A percentile compares a stretch with the other conserved stretches of the same genome.
phyloP scores from a whole-genome alignment of 345 rosid genomes.

The Eucalyptus rudis region DNA sequence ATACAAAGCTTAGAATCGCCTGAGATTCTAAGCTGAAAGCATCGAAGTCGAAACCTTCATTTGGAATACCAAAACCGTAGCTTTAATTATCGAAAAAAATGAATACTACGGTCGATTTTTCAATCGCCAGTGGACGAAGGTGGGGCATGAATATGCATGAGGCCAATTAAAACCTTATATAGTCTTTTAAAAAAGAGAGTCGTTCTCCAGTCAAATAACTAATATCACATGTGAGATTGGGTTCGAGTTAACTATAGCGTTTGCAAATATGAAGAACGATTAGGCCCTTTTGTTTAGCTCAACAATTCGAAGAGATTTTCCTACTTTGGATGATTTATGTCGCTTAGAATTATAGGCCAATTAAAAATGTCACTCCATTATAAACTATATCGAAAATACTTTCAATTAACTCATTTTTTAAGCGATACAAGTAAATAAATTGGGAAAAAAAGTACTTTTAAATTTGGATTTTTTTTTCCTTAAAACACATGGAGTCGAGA shows the following conservation, averaged over 20 bases:
- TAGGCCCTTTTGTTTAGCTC: neutral
- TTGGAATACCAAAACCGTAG: neutral
- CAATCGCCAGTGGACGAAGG: neutral
- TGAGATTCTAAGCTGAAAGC: neutral
- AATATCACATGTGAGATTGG: neutral
- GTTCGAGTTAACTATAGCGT: neutral
- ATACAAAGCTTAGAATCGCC: neutral
- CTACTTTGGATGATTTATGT: neutral
- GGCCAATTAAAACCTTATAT: neutral
- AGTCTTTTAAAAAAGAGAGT: neutral
- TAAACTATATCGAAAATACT: neutral
- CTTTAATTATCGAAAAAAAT: neutral
- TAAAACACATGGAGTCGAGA: neutral
- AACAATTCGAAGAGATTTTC: neutral
- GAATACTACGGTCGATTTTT: neutral
- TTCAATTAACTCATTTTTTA: neutral
- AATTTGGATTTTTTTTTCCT: neutral
- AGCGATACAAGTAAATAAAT: neutral
- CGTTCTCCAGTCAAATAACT: neutral
- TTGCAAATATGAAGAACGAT: neutral
- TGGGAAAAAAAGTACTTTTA: neutral
- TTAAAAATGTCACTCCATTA: neutral
- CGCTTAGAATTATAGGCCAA: neutral
- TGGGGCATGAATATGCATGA: neutral
- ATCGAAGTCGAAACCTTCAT: neutral